phyloP scores from a whole-genome alignment of 345 rosid genomes.

The Hypericum perforatum region DNA sequence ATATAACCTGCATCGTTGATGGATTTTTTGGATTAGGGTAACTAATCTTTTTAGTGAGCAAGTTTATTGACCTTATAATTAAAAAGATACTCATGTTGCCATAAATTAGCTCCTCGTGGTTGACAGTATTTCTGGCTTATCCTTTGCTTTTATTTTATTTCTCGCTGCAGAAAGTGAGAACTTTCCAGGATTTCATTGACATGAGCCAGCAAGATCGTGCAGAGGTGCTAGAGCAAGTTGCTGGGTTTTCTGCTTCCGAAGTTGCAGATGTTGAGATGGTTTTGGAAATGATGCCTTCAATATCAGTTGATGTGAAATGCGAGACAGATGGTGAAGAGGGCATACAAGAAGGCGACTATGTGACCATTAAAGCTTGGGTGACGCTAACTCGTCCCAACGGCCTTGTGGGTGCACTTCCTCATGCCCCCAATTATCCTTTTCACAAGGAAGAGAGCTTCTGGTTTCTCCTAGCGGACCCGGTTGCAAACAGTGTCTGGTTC shows the following conservation, averaged over 20 bases:
- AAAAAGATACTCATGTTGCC: no score
- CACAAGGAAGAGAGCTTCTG: slow-evolving; percentile 95
- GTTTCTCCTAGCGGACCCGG: slow-evolving; percentile 75
- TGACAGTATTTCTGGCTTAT: neutral
- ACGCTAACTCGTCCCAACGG: slow-evolving; percentile 76
- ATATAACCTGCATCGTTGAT: no score
- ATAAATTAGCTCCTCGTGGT: no score
- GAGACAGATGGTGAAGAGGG: slow-evolving; percentile 99
- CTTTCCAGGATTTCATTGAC: slow-evolving; percentile 72
- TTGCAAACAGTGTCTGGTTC: slow-evolving; percentile 80
- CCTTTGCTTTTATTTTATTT: neutral
- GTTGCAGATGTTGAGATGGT: slow-evolving; percentile 72
- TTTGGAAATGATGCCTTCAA: slow-evolving; percentile 84
- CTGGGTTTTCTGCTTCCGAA: slow-evolving; percentile 62
- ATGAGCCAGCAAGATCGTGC: slow-evolving; percentile 63
- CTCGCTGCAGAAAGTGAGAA: slow-evolving; percentile 72
- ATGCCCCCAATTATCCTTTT: slow-evolving; percentile 72
- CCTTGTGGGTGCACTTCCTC: slow-evolving; percentile 78
- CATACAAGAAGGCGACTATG: slow-evolving; percentile 86
- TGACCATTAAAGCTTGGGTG: slow-evolving; percentile 83
- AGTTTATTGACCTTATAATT: no score
- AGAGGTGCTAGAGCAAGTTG: slow-evolving; percentile 63
- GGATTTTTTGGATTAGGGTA: no score
- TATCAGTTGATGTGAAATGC: slow-evolving; percentile 68
- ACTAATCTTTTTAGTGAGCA: no score